Percentiles rank a stretch among this genome's conserved stretches.
phyloP scores from a whole-genome alignment of 176 grass and related monocot genomes.

The Juncus inflexus region DNA sequence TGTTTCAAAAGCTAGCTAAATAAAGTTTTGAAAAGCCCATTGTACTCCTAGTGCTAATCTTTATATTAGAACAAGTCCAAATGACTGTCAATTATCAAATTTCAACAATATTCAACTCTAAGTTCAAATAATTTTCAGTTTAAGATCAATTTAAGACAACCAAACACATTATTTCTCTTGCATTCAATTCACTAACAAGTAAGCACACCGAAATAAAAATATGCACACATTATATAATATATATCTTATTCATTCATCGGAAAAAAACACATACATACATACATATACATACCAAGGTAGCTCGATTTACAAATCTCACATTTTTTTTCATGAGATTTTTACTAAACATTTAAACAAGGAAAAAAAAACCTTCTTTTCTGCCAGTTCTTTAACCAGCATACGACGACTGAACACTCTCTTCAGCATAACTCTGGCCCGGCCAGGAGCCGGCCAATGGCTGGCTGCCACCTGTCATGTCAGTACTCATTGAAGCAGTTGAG shows the following conservation, averaged over 20 bases:
- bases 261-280: background rate
- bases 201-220: background rate
- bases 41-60: too few species aligned
- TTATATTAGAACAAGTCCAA: too few species aligned
- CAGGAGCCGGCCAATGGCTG: conserved; percentile 46
- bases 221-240: conserved; percentile 3
- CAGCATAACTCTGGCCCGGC: conserved; percentile 34
- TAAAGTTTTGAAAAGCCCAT: too few species aligned
- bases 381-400: conserved; percentile 48
- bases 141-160: too few species aligned
- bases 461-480: conserved; percentile 40
- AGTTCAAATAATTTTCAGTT: too few species aligned
- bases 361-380: conserved; percentile 32
- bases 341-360: conserved; percentile 36
- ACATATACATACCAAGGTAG: conserved; percentile 64
- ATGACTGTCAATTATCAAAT: too few species aligned
- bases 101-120: too few species aligned
- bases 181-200: background rate
- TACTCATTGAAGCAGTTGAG: conserved; percentile 37
- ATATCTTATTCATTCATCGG: conserved; percentile 12
- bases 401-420: conserved; percentile 33
- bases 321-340: conserved; percentile 36
- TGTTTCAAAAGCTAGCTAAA: too few species aligned
- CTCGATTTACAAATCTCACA: conserved; percentile 77
- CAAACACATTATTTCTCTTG: too few species aligned